Evolutionary conservation across 345 rosid species (phyloP).

Genomic region (Bruguiera parviflora): DNA sequence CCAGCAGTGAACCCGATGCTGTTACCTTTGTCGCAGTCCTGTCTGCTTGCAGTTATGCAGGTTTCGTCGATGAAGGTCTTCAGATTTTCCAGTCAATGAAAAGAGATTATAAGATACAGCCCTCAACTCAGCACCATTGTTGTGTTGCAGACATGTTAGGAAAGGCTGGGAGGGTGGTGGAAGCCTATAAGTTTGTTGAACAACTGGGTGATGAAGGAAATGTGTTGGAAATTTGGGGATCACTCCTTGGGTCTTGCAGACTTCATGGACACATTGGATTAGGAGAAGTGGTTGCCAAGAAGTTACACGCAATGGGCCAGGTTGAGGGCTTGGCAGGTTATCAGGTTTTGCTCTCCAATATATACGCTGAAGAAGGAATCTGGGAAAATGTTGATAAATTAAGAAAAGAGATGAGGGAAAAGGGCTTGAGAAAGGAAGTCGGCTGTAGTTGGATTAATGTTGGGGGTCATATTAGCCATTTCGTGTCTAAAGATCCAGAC

Average conservation of each 20-base stretch:
- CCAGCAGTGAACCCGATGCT: conserved; percentile 54
- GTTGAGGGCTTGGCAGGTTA: conserved; percentile 49
- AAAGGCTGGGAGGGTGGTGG: conserved; percentile 68
- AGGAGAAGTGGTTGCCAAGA: conserved; percentile 57
- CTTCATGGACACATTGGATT: conserved; percentile 58
- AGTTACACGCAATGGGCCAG: conserved; percentile 44
- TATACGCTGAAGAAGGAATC: conserved; percentile 71
- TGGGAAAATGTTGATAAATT: conserved; percentile 66
- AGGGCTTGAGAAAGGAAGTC: conserved; percentile 65
- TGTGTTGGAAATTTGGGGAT: conserved; percentile 75
- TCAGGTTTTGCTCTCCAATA: conserved; percentile 82
- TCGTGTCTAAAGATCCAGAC: conserved; percentile 62
- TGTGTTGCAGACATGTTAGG: conserved; percentile 88
- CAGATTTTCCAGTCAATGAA: conserved; percentile 59
- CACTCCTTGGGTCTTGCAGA: conserved; percentile 78
- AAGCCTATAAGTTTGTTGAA: conserved; percentile 74
- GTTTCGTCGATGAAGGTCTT: conserved; percentile 78
- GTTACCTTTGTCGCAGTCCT: conserved; percentile 71
- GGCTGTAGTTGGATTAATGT: conserved; percentile 73
- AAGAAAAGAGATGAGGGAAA: conserved; percentile 71
- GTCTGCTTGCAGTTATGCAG: conserved; percentile 81
- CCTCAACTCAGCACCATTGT: conserved; percentile 68
- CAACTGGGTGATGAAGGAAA: conserved; percentile 67
- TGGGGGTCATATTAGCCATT: conserved; percentile 50
- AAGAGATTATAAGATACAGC: conserved; percentile 50